Percentiles rank a stretch among this genome's conserved stretches.
Conservation (phyloP, 345 rosid species). For the Citrus sinensis region DVS_A1.0 CM039163.1:44436001-44436500, state of each 20-base stretch:
- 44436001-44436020: not conserved
- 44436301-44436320: too few species aligned
- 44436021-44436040: constrained; percentile 22
- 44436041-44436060: not conserved
- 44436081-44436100: not conserved
- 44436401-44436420: too few species aligned
- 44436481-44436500: too few species aligned
- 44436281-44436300: not conserved
- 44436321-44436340: not conserved
- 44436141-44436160: not conserved
- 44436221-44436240: not conserved
- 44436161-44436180: not conserved
- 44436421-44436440: too few species aligned
- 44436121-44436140: not conserved
- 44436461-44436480: too few species aligned
- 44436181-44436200: not conserved
- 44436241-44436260: not conserved
- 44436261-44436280: not conserved
- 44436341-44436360: not conserved
- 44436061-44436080: not conserved
- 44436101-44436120: constrained; percentile 1
- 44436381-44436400: too few species aligned
- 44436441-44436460: too few species aligned
- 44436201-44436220: not conserved
- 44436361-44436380: too few species aligned